phyloP scores from a whole-genome alignment of 2,329 filamentous ascomycete species.

The Cytospora chrysosperma region DNA sequence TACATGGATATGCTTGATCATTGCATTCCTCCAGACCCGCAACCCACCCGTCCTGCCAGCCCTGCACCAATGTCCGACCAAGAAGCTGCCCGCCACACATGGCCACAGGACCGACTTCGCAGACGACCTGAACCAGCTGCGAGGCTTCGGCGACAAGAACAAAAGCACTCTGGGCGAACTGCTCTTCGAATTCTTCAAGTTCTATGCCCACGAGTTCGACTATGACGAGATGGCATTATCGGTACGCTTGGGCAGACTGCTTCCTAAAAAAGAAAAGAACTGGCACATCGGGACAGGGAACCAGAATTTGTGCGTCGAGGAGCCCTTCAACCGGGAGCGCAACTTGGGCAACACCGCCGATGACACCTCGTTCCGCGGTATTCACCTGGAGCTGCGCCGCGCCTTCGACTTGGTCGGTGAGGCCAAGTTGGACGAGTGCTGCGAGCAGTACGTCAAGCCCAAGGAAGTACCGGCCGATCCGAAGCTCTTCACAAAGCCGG shows the following conservation, averaged over 20 bases:
- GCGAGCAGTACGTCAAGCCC: slow-evolving; percentile 84
- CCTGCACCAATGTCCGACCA: slow-evolving; percentile 71
- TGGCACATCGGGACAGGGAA: slow-evolving; percentile 79
- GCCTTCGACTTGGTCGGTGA: slow-evolving; percentile 82
- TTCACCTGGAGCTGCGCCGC: slow-evolving; percentile 84
- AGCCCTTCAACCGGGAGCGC: slow-evolving; percentile 86
- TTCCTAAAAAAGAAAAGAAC: slow-evolving; percentile 81
- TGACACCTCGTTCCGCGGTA: slow-evolving; percentile 86
- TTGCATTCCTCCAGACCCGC: slow-evolving; percentile 90
- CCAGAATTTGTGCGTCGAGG: slow-evolving; percentile 89
- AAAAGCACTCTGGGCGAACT: slow-evolving; percentile 79
- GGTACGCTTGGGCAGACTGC: slow-evolving; percentile 73
- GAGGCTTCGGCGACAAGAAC: slow-evolving; percentile 74
- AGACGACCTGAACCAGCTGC: slow-evolving; percentile 75
- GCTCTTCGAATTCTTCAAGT: slow-evolving; percentile 93
- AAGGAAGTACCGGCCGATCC: slow-evolving; percentile 64
- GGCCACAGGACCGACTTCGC: slow-evolving; percentile 76
- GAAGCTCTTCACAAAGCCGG: slow-evolving; percentile 57
- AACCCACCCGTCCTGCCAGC: slow-evolving; percentile 81
- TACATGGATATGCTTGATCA: slow-evolving; percentile 98
- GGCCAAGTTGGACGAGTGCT: slow-evolving; percentile 78
- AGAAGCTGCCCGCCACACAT: slow-evolving; percentile 59
- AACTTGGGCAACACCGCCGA: slow-evolving; percentile 97
- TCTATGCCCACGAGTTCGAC: slow-evolving; percentile 91
- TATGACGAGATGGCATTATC: slow-evolving; percentile 84